Base-by-base conservation (phyloP, 2,329 filamentous ascomycete genomes). In the Pyrenophora seminiperda region DNA sequence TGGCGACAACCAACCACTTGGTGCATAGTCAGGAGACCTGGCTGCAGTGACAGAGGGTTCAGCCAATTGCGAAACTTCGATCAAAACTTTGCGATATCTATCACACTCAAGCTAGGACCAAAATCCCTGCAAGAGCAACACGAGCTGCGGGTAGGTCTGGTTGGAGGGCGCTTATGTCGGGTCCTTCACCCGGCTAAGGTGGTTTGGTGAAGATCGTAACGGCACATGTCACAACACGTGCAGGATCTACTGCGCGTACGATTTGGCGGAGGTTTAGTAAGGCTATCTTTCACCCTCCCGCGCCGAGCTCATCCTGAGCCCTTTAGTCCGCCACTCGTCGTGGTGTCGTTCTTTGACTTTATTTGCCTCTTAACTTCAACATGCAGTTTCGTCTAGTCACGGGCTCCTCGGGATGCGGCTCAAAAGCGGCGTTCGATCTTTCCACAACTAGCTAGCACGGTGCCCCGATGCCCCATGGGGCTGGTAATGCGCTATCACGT, bases 161-260 rank as follows among this genome's bases (percentile, higher is more conserved):
- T 27, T 27, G 20, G 18, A 14, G 33, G 20, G 32, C 32, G 27
- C 24, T 41, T 33, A 29, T 32, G 19, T 30, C 43, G 15, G 20
- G n/a, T 47, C 37, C 32, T 47, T 31, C 24, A 24, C 19, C 27
- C 39, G 32, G 37, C 38, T 41, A 41, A 38, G 19, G 29, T 29
- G 30, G 33, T 19, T 31, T 24, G 15, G 27, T 31, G 37, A 42
- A 29, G 17, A 32, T 24, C 19, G 20, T 32, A 18, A 18, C 43
- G 33, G 37, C 18, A 41, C 43, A 38, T 47, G 27, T 47, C 38
- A 47, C 32, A 38, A 33, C 38, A 51, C 30, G 37, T 51, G 38
- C 43, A 38, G 29, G 32, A 20, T 38, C 18, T 11, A 22, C 33
- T 24, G 29, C 38, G n/a, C 34, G 11, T 22, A n/a, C 19, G 20